These are phyloP conservation scores for Poa annua DNA, from an alignment of 176 grass and related monocot species.

Conservation along the genomic window DNA sequence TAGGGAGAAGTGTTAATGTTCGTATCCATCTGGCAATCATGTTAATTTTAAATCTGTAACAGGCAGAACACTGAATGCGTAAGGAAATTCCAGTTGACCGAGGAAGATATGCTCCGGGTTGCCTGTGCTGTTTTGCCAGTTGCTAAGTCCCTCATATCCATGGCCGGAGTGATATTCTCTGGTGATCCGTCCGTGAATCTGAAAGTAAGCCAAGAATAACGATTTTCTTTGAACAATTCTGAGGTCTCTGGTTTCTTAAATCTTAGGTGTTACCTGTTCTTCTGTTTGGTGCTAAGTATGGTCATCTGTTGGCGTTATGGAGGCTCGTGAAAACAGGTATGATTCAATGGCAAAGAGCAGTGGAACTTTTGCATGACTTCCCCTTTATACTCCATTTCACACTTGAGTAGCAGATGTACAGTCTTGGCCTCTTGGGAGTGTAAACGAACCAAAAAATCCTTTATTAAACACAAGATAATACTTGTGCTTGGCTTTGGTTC, in stretches of 20 bases:
- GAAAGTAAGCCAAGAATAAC: constrained; percentile 48
- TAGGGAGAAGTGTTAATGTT: constrained; percentile 9
- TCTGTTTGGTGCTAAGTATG: constrained; percentile 25
- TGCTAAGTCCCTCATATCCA: constrained; percentile 53
- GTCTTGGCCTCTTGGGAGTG: too few relatives aligned
- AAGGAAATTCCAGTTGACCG: constrained; percentile 57
- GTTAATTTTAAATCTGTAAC: constrained; percentile 28
- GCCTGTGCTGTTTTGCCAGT: constrained; percentile 49
- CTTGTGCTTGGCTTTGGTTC: too few relatives aligned
- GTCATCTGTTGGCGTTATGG: constrained; percentile 25
- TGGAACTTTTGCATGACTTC: constrained; percentile 7
- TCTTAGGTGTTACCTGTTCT: constrained; percentile 27
- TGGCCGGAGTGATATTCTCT: constrained; percentile 61
- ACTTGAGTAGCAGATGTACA: too few relatives aligned
- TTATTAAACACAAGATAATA: too few relatives aligned
- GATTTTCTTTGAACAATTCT: constrained; percentile 3
- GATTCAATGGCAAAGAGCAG: constrained; percentile 22
- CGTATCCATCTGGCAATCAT: constrained; percentile 19
- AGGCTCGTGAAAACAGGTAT: constrained; percentile 51
- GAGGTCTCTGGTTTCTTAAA: constrained; percentile 1
- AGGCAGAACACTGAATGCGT: constrained; percentile 47
- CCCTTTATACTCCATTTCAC: too few relatives aligned
- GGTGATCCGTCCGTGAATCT: constrained; percentile 67
- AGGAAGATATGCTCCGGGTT: constrained; percentile 49
- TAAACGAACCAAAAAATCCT: too few relatives aligned